Base-by-base conservation (phyloP, 2,329 filamentous ascomycete species). In the Sarocladium brachiariae region DNA sequence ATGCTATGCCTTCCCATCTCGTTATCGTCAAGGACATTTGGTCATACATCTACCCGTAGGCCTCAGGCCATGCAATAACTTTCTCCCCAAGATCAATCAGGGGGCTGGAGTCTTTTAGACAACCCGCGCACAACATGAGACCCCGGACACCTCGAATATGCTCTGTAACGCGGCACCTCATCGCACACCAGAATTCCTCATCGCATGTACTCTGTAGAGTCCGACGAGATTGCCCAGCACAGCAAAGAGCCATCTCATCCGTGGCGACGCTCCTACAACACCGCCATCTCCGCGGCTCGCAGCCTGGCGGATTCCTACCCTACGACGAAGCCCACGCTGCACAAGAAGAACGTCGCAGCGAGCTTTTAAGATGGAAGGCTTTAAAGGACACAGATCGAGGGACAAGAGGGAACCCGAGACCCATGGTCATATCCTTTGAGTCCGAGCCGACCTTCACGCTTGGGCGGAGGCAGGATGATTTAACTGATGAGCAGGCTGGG, bases 381-480 rank as follows among this genome's bases (percentile, higher is more conserved):
- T 24, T 27, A 52, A 51, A 59, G 43, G 21, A 58, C 18, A 47
- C 59, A 16, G 48, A 55, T 27, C 31, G 56, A 19, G 48, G 41
- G n/a, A 23, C 38, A 18, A 39, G 48, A 11, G 2, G 65, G 1
- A 56, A 69, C 4, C 66, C 76, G 8, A 71, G 74, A 13, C 87
- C 89, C 23, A 82, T 80, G 27, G 75, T 97, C 56, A 75, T 97
- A 55, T 90, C 89, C 56, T 93, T 95, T 67, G 84, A 88, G 50
- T 87, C 90, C 45, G 71, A 77, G 30, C 89, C 91, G 1, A 89
- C 90, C 43, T 96, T 93, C 69, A 96, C 92, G 13, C 86, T 91
- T 56, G 93, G 93, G 50, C 86, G 92, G 5, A 86, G 93, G 27
- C 90, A 96, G 61, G 65, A 63, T 59, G 52, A 61, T 66, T 56